Percentiles rank a stretch among this genome's conserved stretches.
Conservation (phyloP, 768 basidiomycete species). For the Lactarius quietus region DNA sequence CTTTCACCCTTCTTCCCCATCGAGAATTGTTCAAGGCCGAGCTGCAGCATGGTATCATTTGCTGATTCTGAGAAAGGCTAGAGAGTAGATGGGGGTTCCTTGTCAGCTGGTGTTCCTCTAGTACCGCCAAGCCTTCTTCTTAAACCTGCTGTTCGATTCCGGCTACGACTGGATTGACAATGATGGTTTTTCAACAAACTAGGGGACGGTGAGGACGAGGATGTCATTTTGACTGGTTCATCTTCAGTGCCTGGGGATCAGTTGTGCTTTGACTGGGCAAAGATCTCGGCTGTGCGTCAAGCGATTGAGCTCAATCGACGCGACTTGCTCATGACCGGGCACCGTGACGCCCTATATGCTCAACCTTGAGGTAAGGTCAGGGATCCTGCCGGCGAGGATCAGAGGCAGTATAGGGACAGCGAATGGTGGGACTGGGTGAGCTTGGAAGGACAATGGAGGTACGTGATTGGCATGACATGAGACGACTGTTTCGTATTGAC, state of each 20-base stretch:
- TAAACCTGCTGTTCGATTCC: background rate
- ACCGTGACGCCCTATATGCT: conserved; percentile 30
- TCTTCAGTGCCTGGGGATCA: conserved; percentile 25
- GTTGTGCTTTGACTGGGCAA: conserved; percentile 46
- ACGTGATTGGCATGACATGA: conserved; percentile 27
- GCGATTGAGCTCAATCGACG: conserved; percentile 51
- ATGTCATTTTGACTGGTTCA: background rate
- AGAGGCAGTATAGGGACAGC: conserved; percentile 23
- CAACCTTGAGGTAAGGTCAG: conserved; percentile 27
- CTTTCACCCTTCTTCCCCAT: conserved; percentile 39
- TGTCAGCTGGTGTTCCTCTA: background rate
- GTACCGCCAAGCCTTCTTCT: background rate
- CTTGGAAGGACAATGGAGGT: conserved; percentile 52
- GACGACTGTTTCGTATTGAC: background rate
- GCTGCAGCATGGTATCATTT: background rate
- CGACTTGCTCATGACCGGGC: conserved; percentile 34
- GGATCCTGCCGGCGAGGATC: background rate
- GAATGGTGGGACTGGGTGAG: conserved; percentile 61
- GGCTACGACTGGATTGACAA: background rate
- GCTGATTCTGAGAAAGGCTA: background rate
- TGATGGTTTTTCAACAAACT: no score
- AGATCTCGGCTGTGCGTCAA: conserved; percentile 47
- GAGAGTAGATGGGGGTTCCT: background rate
- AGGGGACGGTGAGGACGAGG: conserved; percentile 19
- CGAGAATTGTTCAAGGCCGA: background rate